Evolutionary conservation across 192 early-diverging fungal genomes (phyloP), one percentile per base, ranked within the genome.

Genomic region (Paraglomus brasilianum): DNA sequence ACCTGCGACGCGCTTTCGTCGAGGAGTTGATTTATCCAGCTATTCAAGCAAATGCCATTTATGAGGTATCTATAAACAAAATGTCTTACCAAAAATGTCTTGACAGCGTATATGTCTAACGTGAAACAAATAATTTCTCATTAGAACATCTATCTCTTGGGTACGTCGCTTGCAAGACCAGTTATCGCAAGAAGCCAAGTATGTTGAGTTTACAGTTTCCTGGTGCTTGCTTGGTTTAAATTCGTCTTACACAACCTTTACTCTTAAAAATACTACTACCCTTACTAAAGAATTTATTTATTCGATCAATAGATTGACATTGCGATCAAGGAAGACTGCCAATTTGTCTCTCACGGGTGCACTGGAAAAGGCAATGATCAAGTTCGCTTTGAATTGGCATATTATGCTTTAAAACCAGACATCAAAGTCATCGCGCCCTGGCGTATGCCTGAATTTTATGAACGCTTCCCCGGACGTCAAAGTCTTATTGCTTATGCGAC

Each of bases 311-410:
- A 95, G 84, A 97, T 99, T 59, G 91, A 94, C 66, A 93, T 99
- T 66, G 97, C 97, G 24, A 80, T 84, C 63, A 82, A 81, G 45
- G 97, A 99, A 83, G 93, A 91, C 52, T 99, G 97, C 83, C 87
- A 94, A 41, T 94, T 83, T 75, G 95, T 99, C 5, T 93, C 95
- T n/a, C 97, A 99, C 81, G 95, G 97, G 15, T 98, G 96, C 88
- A 98, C 97, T 39, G 96, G 97, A 66, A 99, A 99, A 83, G 96
- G 97, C 60, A 99, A 99, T 86, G 97, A 99, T 80, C 97, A 99
- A 83, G 96, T 99, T 65, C 92, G 96, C 46, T 99, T 99, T 77
- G 97, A 99, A 82, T 87, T 98, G 50, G 95, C 91, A 24, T 99
- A 97, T 88, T 96, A 97, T 74, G 94, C 97, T 15, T 84, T 99